Conservation (phyloP, 2,329 filamentous ascomycete species). For the Penicillium sumatraense region DNA sequence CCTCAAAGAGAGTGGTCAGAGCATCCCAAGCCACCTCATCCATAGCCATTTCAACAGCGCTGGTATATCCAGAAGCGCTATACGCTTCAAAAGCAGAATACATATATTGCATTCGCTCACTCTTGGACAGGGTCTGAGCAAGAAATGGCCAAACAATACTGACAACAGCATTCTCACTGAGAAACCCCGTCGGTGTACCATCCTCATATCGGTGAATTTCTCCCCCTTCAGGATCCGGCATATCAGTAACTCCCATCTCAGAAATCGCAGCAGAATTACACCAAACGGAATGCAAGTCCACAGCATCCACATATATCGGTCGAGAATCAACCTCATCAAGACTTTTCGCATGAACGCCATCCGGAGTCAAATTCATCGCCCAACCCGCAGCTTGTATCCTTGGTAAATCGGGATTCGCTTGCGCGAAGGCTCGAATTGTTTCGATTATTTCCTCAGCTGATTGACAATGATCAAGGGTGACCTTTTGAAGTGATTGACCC, state of each 20-base stretch:
- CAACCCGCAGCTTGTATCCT: constrained; percentile 54
- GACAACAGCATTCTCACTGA: constrained; percentile 52
- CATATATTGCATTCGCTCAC: constrained; percentile 48
- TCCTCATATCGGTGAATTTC: constrained; percentile 48
- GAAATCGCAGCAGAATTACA: constrained; percentile 53
- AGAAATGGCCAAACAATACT: constrained; percentile 55
- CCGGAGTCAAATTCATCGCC: constrained; percentile 54
- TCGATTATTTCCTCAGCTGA: constrained; percentile 48
- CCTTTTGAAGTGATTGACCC: constrained; percentile 51
- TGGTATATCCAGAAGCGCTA: constrained; percentile 52
- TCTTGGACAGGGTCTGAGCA: constrained; percentile 43
- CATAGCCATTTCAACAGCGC: constrained; percentile 57
- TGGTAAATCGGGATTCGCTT: constrained; percentile 39
- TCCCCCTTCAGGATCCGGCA: constrained; percentile 50
- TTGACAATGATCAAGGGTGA: constrained; percentile 47
- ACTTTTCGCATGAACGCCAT: constrained; percentile 47
- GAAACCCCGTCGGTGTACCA: constrained; percentile 48
- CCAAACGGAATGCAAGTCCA: constrained; percentile 57
- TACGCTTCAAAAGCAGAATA: constrained; percentile 50
- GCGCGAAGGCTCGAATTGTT: constrained; percentile 45
- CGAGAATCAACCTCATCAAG: constrained; percentile 53
- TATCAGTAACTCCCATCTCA: constrained; percentile 48
- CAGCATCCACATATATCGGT: constrained; percentile 55
- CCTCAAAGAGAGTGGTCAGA: constrained; percentile 40
- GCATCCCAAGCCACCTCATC: constrained; percentile 54